Conservation (phyloP, 2,329 filamentous ascomycete species). For the Fusarium cicatricum region DNA sequence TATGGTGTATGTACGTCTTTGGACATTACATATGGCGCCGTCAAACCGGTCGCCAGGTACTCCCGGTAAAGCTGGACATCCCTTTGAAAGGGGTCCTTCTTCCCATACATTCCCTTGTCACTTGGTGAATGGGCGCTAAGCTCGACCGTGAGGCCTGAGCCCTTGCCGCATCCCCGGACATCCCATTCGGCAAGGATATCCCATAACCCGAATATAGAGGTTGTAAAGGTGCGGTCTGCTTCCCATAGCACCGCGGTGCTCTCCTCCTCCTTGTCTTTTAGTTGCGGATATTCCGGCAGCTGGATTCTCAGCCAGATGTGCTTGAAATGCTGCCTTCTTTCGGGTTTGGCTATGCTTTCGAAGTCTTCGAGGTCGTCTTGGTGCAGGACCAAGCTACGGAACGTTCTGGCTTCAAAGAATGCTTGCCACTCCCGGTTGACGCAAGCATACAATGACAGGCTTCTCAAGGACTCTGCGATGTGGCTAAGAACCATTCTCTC, state of each 20-base stretch:
- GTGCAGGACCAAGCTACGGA: background rate
- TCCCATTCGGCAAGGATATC: background rate
- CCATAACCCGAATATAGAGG: slow-evolving; percentile 1
- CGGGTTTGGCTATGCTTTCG: background rate
- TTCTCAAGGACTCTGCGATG: accelerated
- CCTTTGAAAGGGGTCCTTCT: background rate
- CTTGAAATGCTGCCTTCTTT: background rate
- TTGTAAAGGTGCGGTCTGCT: slow-evolving; percentile 4
- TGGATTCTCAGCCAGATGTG: slow-evolving; percentile 13
- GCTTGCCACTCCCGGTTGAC: slow-evolving; percentile 12
- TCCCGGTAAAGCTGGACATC: background rate
- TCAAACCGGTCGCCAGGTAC: background rate
- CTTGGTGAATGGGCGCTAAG: background rate
- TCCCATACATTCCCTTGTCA: background rate
- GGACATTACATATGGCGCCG: background rate
- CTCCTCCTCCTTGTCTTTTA: background rate
- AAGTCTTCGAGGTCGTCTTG: background rate
- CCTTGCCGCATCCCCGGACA: accelerated
- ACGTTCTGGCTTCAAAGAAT: slow-evolving; percentile 13
- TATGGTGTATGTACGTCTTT: background rate
- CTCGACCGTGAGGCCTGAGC: slow-evolving; percentile 4
- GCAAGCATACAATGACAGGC: background rate
- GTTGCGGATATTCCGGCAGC: background rate
- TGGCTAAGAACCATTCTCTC: background rate
- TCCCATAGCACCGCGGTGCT: background rate